Evolutionary conservation across 192 early-diverging fungal genomes (phyloP).

Genomic region (Physocladia obscura): DNA sequence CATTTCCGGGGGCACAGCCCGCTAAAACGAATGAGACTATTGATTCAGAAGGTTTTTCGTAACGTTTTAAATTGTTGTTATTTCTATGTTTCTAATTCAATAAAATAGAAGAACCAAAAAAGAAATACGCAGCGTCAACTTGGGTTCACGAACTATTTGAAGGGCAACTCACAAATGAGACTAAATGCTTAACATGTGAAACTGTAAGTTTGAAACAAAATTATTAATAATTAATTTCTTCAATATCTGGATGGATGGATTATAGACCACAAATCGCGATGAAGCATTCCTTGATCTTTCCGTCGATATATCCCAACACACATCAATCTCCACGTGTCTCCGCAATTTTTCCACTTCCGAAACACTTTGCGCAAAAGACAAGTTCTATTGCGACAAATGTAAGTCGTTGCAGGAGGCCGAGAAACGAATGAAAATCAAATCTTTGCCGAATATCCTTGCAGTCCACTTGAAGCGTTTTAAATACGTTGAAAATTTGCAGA

Average conservation of each 20-base stretch:
- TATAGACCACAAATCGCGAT: constrained; percentile 80
- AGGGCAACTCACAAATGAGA: constrained; percentile 93
- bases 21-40: constrained; percentile 8
- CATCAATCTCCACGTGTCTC: constrained; percentile 92
- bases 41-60: neutral
- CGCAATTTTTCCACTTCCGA: constrained; percentile 94
- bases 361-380: constrained; percentile 92
- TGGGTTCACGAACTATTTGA: constrained; percentile 98
- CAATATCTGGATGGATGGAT: too few relatives aligned
- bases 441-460: constrained; percentile 89
- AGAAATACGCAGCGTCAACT: constrained; percentile 43
- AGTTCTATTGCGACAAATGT: constrained; percentile 96
- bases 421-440: constrained; percentile 92
- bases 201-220: constrained; percentile 48
- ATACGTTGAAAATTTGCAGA: constrained; percentile 87
- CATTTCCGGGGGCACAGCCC: neutral
- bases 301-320: constrained; percentile 94
- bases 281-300: constrained; percentile 95
- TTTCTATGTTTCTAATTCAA: neutral
- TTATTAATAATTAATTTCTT: neutral
- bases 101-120: neutral
- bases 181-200: constrained; percentile 95
- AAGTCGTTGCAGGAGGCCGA: constrained; percentile 95
- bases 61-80: neutral
- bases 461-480: constrained; percentile 98